Percentiles rank a stretch among this genome's conserved stretches.
phyloP scores from a whole-genome alignment of 345 rosid species.

The Pistacia atlantica region DNA sequence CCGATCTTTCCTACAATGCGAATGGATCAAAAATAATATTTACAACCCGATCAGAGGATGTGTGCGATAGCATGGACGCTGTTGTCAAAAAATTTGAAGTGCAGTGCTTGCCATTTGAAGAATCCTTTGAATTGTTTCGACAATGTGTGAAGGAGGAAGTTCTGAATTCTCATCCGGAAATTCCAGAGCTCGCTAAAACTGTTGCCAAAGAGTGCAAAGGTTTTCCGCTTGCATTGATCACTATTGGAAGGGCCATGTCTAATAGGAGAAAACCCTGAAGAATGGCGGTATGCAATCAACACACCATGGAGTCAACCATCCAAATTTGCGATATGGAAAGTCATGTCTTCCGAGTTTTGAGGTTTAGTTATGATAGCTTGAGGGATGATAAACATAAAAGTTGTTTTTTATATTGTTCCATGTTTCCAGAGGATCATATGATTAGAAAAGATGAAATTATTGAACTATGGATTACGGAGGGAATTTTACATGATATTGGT shows the following conservation, averaged over 20 bases:
- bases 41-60: slow-evolving; percentile 25
- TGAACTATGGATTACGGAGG: slow-evolving; percentile 26
- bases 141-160: slow-evolving; percentile 20
- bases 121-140: slow-evolving; percentile 26
- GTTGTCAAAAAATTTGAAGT: slow-evolving; percentile 22
- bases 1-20: neutral
- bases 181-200: slow-evolving; percentile 13
- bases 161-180: slow-evolving; percentile 6
- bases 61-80: slow-evolving; percentile 28
- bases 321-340: neutral
- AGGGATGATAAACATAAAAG: neutral
- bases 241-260: slow-evolving; percentile 24
- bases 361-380: slow-evolving; percentile 6
- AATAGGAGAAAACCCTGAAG: neutral
- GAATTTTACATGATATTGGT: slow-evolving; percentile 9
- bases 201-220: slow-evolving; percentile 23
- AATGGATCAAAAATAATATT: slow-evolving; percentile 27
- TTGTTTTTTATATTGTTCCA: slow-evolving; percentile 24
- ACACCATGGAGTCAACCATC: neutral
- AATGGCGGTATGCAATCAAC: slow-evolving; percentile 7
- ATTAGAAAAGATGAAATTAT: slow-evolving; percentile 1
- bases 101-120: neutral
- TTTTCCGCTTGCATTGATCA: slow-evolving; percentile 28
- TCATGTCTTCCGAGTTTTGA: neutral
- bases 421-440: slow-evolving; percentile 4